phyloP scores from a whole-genome alignment of 768 basidiomycete genomes.

The Phanerochaete carnosa region DNA sequence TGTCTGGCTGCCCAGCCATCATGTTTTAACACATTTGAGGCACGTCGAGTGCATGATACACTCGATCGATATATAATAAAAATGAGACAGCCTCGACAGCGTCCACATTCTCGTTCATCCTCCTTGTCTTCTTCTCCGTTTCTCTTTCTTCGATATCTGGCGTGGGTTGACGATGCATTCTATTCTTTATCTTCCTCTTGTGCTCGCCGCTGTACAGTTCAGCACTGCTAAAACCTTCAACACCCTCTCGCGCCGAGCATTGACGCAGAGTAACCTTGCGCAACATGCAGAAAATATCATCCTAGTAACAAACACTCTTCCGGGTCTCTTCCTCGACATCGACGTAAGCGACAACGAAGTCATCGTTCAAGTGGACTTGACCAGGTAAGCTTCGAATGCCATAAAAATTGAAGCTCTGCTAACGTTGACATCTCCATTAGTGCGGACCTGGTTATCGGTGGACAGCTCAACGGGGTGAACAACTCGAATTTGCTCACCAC shows the following conservation, averaged over 20 bases:
- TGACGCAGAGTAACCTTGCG: neutral
- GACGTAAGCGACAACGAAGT: slow-evolving; percentile 3
- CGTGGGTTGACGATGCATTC: neutral
- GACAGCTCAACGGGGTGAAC: slow-evolving; percentile 2
- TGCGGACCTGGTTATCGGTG: slow-evolving; percentile 6
- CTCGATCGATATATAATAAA: neutral
- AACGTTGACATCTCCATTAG: neutral
- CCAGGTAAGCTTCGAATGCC: neutral
- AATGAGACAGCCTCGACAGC: neutral
- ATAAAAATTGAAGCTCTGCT: neutral
- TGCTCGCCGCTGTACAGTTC: neutral
- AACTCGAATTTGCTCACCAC: neutral
- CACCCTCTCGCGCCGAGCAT: neutral
- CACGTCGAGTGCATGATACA: too few relatives aligned
- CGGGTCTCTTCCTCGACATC: slow-evolving; percentile 6
- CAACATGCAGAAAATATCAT: slow-evolving; percentile 1
- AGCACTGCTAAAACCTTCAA: neutral
- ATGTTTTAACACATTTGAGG: neutral
- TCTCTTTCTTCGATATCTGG: neutral
- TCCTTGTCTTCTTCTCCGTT: slow-evolving; percentile 1
- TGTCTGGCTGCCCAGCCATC: neutral
- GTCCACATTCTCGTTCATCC: neutral
- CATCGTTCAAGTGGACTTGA: slow-evolving; percentile 6
- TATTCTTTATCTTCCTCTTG: neutral
- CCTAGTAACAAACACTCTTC: neutral